Evolutionary conservation across 805 yeast genomes (phyloP).

Genomic region (Kazachstania kunashirensis): DNA sequence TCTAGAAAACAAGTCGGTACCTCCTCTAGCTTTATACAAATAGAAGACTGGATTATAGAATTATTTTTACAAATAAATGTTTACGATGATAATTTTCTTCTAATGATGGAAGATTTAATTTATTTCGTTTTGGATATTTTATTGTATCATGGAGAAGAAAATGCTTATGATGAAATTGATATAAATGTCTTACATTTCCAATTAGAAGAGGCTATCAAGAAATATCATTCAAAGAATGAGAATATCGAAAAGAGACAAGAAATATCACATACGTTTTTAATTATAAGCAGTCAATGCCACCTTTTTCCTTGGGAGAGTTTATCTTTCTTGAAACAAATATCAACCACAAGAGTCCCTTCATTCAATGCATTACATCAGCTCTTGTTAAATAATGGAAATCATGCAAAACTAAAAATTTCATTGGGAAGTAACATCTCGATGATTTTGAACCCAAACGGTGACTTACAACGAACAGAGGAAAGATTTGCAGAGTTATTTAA

Average conservation of each 20-base stretch:
- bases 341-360: slow-evolving; percentile 74
- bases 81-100: slow-evolving; percentile 16
- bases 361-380: slow-evolving; percentile 35
- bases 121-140: slow-evolving; percentile 52
- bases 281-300: slow-evolving; percentile 59
- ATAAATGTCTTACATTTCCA: slow-evolving; percentile 45
- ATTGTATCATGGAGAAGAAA: slow-evolving; percentile 51
- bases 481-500: slow-evolving; percentile 40
- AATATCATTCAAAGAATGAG: slow-evolving; percentile 8
- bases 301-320: slow-evolving; percentile 87
- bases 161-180: slow-evolving; percentile 58
- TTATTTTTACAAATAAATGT: slow-evolving; percentile 41
- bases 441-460: slow-evolving; percentile 76
- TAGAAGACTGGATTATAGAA: slow-evolving; percentile 41
- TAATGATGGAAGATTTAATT: slow-evolving; percentile 51
- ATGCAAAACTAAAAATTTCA: slow-evolving; percentile 12
- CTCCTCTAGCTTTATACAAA: slow-evolving; percentile 23
- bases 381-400: slow-evolving; percentile 10
- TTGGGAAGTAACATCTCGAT: slow-evolving; percentile 39
- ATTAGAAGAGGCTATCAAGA: slow-evolving; percentile 38
- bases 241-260: slow-evolving; percentile 5
- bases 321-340: slow-evolving; percentile 39
- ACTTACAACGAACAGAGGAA: slow-evolving; percentile 56
- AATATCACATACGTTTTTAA: slow-evolving; percentile 51
- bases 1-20: slow-evolving; percentile 32